Percentiles rank a stretch among this genome's conserved stretches.
Conservation (phyloP, 78 protist species). For the Cavenderia fasciculata region DNA sequence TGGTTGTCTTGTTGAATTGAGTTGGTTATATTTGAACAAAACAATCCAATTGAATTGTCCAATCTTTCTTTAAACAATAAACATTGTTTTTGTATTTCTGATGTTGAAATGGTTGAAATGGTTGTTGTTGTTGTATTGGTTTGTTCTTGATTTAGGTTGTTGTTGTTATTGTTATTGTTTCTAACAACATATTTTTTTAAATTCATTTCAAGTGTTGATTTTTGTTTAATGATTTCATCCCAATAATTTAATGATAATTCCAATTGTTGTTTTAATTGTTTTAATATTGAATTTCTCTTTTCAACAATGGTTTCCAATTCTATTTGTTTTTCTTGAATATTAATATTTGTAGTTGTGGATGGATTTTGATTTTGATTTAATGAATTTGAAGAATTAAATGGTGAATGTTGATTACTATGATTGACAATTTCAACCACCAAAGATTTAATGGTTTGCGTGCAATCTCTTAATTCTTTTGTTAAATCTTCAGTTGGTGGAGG, state of each 20-base stretch:
- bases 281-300: neutral
- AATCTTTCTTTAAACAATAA: neutral
- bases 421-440: too few species aligned
- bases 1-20: too few species aligned
- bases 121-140: neutral
- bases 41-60: too few species aligned
- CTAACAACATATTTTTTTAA: too few species aligned
- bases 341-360: too few species aligned
- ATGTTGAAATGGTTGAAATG: neutral
- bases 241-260: neutral
- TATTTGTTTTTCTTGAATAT: neutral
- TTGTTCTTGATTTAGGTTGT: too few species aligned
- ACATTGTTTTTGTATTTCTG: neutral
- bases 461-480: conserved; percentile 12
- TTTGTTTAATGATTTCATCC: neutral
- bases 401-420: too few species aligned
- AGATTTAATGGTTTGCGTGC: neutral
- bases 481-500: conserved; percentile 15
- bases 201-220: neutral
- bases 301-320: neutral
- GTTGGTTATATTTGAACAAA: too few species aligned
- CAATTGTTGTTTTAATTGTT: neutral
- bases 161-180: too few species aligned
- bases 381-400: too few species aligned
- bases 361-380: too few species aligned